Evolutionary conservation across 2,329 filamentous ascomycete genomes (phyloP).

Genomic region (Phoma sp.): DNA sequence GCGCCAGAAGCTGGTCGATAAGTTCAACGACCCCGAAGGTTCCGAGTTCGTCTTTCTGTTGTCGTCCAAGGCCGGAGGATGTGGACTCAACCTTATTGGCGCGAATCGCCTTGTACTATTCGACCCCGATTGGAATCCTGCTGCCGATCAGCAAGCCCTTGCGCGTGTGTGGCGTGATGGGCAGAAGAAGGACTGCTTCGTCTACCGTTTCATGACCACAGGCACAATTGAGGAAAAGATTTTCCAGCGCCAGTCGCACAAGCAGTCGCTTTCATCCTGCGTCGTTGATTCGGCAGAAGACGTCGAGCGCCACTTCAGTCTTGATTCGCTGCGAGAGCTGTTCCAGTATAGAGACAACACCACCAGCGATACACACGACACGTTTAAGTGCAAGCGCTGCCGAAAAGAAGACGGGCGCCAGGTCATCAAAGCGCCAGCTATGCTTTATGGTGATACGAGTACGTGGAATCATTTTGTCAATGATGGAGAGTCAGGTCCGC

Average conservation of each 20-base stretch:
- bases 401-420: slow-evolving; percentile 82
- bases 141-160: slow-evolving; percentile 94
- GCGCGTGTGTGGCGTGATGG: slow-evolving; percentile 98
- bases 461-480: slow-evolving; percentile 99
- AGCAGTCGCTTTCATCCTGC: slow-evolving; percentile 93
- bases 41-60: slow-evolving; percentile 94
- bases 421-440: slow-evolving; percentile 86
- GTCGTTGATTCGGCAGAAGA: slow-evolving; percentile 97
- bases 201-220: slow-evolving; percentile 98
- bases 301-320: slow-evolving; percentile 93
- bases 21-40: slow-evolving; percentile 92
- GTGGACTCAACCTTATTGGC: slow-evolving; percentile 93
- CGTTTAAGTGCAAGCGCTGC: slow-evolving; percentile 97
- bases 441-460: slow-evolving; percentile 97
- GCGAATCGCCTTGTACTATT: slow-evolving; percentile 95
- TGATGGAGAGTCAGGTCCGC: slow-evolving; percentile 66
- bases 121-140: slow-evolving; percentile 94
- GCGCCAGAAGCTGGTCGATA: slow-evolving; percentile 94
- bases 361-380: slow-evolving; percentile 93
- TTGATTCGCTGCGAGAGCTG: slow-evolving; percentile 87
- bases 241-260: slow-evolving; percentile 97
- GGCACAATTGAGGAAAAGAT: slow-evolving; percentile 99
- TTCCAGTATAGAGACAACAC: slow-evolving; percentile 91
- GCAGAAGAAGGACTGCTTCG: slow-evolving; percentile 99
- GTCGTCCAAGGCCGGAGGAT: slow-evolving; percentile 94